Base-by-base conservation (phyloP, 1,139 yeast species). In the Petasospora fabianii region DNA sequence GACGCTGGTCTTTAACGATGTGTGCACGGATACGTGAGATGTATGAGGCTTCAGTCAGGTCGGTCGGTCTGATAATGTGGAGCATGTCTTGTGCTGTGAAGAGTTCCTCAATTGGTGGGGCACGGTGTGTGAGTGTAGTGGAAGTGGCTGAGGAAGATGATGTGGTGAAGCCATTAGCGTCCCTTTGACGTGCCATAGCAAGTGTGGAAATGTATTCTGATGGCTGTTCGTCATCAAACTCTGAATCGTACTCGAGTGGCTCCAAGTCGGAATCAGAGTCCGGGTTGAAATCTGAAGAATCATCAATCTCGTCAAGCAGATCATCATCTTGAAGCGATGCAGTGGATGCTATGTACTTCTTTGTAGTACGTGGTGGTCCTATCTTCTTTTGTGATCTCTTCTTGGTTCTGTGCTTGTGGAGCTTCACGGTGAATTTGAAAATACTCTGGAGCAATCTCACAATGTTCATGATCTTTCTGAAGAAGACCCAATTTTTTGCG, bases 171-270 rank as follows among this genome's bases (percentile, higher is more conserved):
- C 9, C n/a, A 20, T 24, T 26, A 5, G 33, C 21, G 16, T 41
- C 43, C 10, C 29, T 19, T 6, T 24, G 5, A 32, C 52, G 42
- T 8, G 48, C 42, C 27, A 34, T 26, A 10, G 47, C 36, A n/a
- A 46, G 36, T 9, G 43, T 34, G 3, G 48, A 34, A 8, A 46
- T 30, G 27, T 48, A 48, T 20, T 45, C 44, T 7, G 24, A 27
- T 3, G 27, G 28, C 3, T 27, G 32, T 12, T 48, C 51, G 13
- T 42, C 39, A 15, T 55, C 56, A 10, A 27, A 27, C 8, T 46
- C 56, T 3, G 57, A 53, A 31, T 59, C 63, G 39, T 41, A 47
- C 11, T 62, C 66, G 24, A 56, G 46, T 6, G 52, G 51, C 10
- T 53, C 56, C 14, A 17, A 3, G 7, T 53, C 57, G 2, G 51